phyloP scores from a whole-genome alignment of 202 grass and related monocot species.

The Hordeum pubiflorum region DNA sequence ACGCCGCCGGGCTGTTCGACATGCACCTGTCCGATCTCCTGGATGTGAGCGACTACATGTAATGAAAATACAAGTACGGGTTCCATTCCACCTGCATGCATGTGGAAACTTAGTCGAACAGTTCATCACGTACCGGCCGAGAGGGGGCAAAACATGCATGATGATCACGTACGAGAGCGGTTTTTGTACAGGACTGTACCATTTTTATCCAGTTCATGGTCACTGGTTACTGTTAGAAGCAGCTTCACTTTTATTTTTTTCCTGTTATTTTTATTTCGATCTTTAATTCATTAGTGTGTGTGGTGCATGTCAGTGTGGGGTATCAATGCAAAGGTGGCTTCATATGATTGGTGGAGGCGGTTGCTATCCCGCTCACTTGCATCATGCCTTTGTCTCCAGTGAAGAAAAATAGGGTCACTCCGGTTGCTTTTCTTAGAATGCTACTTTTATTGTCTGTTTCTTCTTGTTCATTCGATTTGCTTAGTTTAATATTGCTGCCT shows the following conservation, averaged over 20 bases:
- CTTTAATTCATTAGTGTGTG: background rate
- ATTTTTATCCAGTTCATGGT: conserved; percentile 8
- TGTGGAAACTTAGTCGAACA: background rate
- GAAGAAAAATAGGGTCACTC: conserved; percentile 38
- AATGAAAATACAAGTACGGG: background rate
- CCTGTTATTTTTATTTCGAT: background rate
- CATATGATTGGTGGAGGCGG: conserved; percentile 24
- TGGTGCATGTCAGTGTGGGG: conserved; percentile 28
- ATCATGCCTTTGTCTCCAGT: conserved; percentile 32
- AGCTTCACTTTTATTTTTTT: background rate
- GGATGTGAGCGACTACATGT: conserved; percentile 75
- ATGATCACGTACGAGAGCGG: conserved; percentile 2
- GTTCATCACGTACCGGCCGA: conserved; percentile 8
- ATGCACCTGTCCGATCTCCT: conserved; percentile 57
- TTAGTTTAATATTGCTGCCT: background rate
- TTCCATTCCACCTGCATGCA: background rate
- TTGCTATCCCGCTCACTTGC: conserved; percentile 28
- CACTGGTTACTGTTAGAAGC: conserved; percentile 21
- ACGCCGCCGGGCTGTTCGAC: conserved; percentile 44
- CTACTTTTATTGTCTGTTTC: background rate
- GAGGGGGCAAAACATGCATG: background rate
- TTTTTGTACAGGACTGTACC: conserved; percentile 51
- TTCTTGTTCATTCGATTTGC: background rate
- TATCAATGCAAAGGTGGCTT: conserved; percentile 16
- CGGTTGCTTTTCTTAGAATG: conserved; percentile 44